Conservation (phyloP, 2,329 filamentous ascomycete genomes). For the Grosmannia clavigera region DNA sequence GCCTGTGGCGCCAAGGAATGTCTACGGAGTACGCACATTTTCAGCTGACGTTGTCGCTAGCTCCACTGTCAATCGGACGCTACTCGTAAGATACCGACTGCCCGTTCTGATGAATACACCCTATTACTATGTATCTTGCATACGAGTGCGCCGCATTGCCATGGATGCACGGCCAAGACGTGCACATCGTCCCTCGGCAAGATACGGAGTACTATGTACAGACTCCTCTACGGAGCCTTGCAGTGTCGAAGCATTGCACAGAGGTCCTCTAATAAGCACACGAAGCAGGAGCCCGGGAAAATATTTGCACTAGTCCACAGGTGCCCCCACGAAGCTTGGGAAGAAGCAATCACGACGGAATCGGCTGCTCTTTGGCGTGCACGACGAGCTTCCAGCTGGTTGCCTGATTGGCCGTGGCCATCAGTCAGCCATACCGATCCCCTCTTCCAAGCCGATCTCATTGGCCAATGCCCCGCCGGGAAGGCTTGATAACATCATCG, state of each 20-base stretch:
- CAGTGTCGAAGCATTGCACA: too few relatives aligned
- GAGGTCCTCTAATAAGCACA: not conserved
- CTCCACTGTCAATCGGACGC: not conserved
- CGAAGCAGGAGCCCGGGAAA: not conserved
- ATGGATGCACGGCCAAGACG: not conserved
- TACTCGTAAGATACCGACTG: not conserved
- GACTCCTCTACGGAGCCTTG: too few relatives aligned
- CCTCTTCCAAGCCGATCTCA: conserved; percentile 5
- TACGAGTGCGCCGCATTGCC: not conserved
- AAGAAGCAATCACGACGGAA: not conserved
- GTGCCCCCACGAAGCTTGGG: not conserved
- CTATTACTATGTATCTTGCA: not conserved
- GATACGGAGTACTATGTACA: too few relatives aligned
- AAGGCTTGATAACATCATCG: conserved; percentile 12
- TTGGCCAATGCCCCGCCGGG: conserved; percentile 11
- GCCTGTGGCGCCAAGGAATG: not conserved
- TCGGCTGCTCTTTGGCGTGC: not conserved
- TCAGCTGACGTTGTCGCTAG: not conserved
- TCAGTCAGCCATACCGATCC: not conserved
- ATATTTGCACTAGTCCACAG: not conserved
- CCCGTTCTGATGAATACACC: conserved; percentile 3
- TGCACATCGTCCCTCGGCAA: too few relatives aligned
- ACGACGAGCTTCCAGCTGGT: not conserved
- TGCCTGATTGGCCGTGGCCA: not conserved
- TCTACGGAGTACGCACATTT: not conserved